phyloP scores from a whole-genome alignment of 805 yeast genomes.

The Ogataea paradorogensis region DNA sequence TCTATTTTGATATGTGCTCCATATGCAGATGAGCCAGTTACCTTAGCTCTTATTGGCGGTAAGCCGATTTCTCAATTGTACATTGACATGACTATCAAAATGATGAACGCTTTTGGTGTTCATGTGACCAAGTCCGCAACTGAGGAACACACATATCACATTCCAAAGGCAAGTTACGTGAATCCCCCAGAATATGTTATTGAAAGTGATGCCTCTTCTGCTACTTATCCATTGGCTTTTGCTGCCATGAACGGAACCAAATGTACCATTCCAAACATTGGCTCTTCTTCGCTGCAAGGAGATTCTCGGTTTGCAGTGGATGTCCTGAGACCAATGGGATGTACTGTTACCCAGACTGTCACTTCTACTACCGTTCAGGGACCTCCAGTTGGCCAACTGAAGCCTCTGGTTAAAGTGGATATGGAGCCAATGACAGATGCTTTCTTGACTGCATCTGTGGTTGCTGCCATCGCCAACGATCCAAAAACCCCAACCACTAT shows the following conservation, averaged over 20 bases:
- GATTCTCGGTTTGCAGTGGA: slow-evolving; percentile 96
- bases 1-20: slow-evolving; percentile 98
- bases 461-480: slow-evolving; percentile 79
- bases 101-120: slow-evolving; percentile 92
- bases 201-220: slow-evolving; percentile 97
- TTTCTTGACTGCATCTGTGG: slow-evolving; percentile 92
- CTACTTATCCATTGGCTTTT: slow-evolving; percentile 95
- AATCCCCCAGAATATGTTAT: slow-evolving; percentile 85
- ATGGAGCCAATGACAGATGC: slow-evolving; percentile 99
- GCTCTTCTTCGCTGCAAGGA: slow-evolving; percentile 88
- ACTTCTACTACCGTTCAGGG: slow-evolving; percentile 91
- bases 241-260: slow-evolving; percentile 95
- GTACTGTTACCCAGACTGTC: slow-evolving; percentile 76
- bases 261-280: slow-evolving; percentile 92
- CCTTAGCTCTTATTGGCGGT: slow-evolving; percentile 88
- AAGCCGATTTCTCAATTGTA: slow-evolving; percentile 94
- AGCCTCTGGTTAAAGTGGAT: slow-evolving; percentile 73
- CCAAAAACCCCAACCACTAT: slow-evolving; percentile 65
- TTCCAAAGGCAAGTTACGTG: slow-evolving; percentile 77
- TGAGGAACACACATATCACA: slow-evolving; percentile 82
- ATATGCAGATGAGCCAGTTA: slow-evolving; percentile 84
- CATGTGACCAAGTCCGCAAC: slow-evolving; percentile 64
- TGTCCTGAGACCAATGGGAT: slow-evolving; percentile 93
- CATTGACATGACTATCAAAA: slow-evolving; percentile 93
- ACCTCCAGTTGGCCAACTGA: slow-evolving; percentile 66